Base-by-base conservation (phyloP, 1,139 yeast species). In the Protomyces inundatus region DNA sequence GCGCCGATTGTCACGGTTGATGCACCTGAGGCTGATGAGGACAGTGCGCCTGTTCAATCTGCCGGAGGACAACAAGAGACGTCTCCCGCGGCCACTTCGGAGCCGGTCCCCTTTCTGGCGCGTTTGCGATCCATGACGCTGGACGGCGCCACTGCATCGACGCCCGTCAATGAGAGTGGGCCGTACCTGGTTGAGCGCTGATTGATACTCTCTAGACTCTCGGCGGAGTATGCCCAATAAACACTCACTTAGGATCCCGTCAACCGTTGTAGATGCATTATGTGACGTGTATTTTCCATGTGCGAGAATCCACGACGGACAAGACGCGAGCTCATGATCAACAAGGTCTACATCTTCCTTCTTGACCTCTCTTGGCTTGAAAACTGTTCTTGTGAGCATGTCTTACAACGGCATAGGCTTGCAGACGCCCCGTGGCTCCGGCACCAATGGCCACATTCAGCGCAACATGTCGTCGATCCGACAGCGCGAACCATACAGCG, bases 371-470 rank as follows among this genome's bases (percentile, higher is more conserved):
- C 23, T 23, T 23, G 23, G 23, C 23, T 23, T 23, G 23, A 23
- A 23, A 23, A 23, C 23, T 23, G 23, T 23, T n/a, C 42, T 9
- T 39, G 14, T 39, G 14, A 42, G 23, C 48, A 62, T 55, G 55
- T 54, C 54, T 23, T 84, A 84, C 72, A 85, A 84, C 73, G 87
- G 88, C 23, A 80, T 87, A 59, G 90, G 90, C 0, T 77, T 86
- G 35, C 79, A 79, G 55, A 82, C 86, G 0, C 83, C 87, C 0
- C 76, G 89, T 64, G 95, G 95, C 0, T 78, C 87, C 0, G 89
- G 89, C 0, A 87, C 93, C 0, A 85, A 87, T 52, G 95, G 95
- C 0, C 80, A 81, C 70, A 79, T 87, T 3, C 87, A 85, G 71
- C 76, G 79, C 64, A 86, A 81, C 68, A 68, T 77, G 5, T 76